phyloP scores from a whole-genome alignment of 108 stramenopile genomes.

The Nitzschia palea region DNA sequence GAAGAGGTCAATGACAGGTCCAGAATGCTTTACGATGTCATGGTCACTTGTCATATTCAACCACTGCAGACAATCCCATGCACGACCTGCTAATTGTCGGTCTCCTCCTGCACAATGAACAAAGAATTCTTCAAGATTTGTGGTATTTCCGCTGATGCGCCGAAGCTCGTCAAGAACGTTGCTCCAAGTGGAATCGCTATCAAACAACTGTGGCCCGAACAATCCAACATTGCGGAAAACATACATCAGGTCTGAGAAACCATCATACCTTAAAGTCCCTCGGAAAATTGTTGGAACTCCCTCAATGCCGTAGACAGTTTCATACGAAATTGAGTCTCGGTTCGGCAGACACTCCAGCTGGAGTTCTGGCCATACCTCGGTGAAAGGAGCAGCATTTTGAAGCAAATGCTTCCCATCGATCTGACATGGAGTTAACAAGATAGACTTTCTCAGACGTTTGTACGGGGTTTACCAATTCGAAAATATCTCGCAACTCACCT shows the following conservation, averaged over 20 bases:
- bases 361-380: constrained; percentile 52
- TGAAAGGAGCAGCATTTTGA: constrained; percentile 46
- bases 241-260: constrained; percentile 63
- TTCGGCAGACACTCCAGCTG: constrained; percentile 83
- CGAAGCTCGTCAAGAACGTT: constrained; percentile 3
- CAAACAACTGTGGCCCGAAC: constrained; percentile 26
- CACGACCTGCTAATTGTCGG: constrained; percentile 33
- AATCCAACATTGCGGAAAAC: constrained; percentile 63
- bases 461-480: neutral
- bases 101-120: constrained; percentile 41
- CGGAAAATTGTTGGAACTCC: constrained; percentile 65
- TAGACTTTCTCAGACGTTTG: neutral
- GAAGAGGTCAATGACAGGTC: constrained; percentile 53
- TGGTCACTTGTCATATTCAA: constrained; percentile 37
- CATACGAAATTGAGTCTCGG: constrained; percentile 72
- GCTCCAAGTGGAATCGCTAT: neutral
- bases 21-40: constrained; percentile 27
- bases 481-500: constrained; percentile 7
- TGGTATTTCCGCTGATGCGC: neutral
- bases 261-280: constrained; percentile 84
- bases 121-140: constrained; percentile 40
- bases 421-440: too few species aligned
- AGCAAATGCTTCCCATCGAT: constrained; percentile 54
- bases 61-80: constrained; percentile 40
- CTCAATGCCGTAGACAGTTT: constrained; percentile 69